Evolutionary conservation across 2,329 filamentous ascomycete genomes (phyloP).

Genomic region (Sporothrix pseudoabietina): DNA sequence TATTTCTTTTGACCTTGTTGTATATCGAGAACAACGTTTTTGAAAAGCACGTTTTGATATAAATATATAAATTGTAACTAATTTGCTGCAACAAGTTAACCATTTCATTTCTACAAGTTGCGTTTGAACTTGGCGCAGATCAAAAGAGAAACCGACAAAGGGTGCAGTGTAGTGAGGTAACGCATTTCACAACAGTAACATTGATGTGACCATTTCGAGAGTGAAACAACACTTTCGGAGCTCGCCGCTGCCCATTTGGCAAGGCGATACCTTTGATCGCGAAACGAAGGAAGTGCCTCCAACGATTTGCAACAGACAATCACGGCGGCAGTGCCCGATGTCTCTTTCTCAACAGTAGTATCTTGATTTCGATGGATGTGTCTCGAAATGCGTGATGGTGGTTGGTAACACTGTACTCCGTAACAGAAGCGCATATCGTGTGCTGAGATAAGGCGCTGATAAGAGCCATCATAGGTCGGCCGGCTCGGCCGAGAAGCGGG

Average conservation of each 20-base stretch:
- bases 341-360: background rate
- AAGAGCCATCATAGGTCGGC: background rate
- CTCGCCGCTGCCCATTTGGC: too few species aligned
- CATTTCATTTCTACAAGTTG: too few species aligned
- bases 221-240: too few species aligned
- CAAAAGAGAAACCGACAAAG: too few species aligned
- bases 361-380: background rate
- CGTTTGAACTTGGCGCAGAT: too few species aligned
- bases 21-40: background rate
- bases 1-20: background rate
- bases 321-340: background rate
- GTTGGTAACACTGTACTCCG: background rate
- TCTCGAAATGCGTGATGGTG: background rate
- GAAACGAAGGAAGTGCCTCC: background rate
- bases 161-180: too few species aligned
- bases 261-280: too few species aligned
- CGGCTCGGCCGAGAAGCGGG: conserved; percentile 20
- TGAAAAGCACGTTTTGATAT: too few species aligned
- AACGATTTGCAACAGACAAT: background rate
- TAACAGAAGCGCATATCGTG: background rate
- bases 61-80: too few species aligned
- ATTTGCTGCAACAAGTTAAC: too few species aligned
- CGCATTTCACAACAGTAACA: too few species aligned
- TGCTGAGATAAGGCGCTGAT: background rate
- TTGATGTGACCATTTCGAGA: too few species aligned